Evolutionary conservation across 495 filamentous ascomycete genomes (phyloP).

Genomic region (Hypomontagnella submonticulosa): DNA sequence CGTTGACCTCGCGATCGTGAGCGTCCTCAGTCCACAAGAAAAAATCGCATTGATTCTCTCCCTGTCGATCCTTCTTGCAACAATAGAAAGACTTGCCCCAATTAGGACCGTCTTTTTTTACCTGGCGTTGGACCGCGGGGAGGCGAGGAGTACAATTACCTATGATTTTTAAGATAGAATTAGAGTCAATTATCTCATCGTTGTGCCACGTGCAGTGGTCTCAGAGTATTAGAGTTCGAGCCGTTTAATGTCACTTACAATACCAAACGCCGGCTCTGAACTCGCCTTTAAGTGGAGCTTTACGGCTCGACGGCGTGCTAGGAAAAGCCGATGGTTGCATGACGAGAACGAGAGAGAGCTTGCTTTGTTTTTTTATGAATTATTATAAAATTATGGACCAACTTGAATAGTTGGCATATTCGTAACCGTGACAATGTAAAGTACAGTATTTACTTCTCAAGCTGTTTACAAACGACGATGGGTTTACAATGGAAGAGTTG

Average conservation of each 20-base stretch:
- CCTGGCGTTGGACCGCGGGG: slow-evolving; percentile 67
- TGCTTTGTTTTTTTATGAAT: slow-evolving; percentile 1
- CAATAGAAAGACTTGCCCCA: slow-evolving; percentile 75
- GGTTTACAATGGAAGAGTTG: too few species aligned
- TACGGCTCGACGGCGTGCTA: slow-evolving; percentile 44
- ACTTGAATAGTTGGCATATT: too few species aligned
- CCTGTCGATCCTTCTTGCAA: slow-evolving; percentile 64
- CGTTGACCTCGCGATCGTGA: slow-evolving; percentile 61
- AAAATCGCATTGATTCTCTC: slow-evolving; percentile 68
- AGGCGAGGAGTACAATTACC: slow-evolving; percentile 74
- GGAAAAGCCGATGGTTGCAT: slow-evolving; percentile 42
- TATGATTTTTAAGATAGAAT: slow-evolving; percentile 20
- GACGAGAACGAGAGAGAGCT: slow-evolving; percentile 8
- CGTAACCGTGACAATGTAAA: too few species aligned
- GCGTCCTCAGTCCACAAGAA: slow-evolving; percentile 79
- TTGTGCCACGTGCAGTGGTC: slow-evolving; percentile 5
- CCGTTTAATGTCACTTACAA: slow-evolving; percentile 51
- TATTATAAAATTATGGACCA: too few species aligned
- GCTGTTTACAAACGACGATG: too few species aligned
- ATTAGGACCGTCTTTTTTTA: slow-evolving; percentile 74
- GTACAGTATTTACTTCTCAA: too few species aligned
- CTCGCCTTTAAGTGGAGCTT: slow-evolving; percentile 61
- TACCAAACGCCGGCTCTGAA: slow-evolving; percentile 57
- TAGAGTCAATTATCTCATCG: slow-evolving; percentile 14
- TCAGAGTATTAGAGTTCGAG: slow-evolving; percentile 2